phyloP scores from a whole-genome alignment of 768 basidiomycete genomes.

The Galerina marginata region DNA sequence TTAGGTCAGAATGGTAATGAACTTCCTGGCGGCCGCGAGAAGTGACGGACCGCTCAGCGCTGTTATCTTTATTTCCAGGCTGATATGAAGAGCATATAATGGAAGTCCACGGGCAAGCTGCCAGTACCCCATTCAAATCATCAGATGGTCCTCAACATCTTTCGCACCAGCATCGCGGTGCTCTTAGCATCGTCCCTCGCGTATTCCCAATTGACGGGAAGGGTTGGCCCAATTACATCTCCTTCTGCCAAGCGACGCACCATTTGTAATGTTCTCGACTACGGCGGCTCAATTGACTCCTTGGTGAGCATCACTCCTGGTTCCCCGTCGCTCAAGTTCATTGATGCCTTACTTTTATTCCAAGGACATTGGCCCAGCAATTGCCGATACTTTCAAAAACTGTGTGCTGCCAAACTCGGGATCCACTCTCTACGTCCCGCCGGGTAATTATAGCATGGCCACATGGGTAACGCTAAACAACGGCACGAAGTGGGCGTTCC shows the following conservation, averaged over 20 bases:
- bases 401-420: background rate
- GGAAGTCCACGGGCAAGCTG: background rate
- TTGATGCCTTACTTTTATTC: background rate
- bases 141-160: background rate
- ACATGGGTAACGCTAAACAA: slow-evolving; percentile 1
- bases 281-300: slow-evolving; percentile 1
- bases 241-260: background rate
- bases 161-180: background rate
- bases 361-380: slow-evolving; percentile 2
- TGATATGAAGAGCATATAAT: background rate
- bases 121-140: background rate
- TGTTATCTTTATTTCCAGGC: background rate
- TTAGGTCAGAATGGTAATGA: background rate
- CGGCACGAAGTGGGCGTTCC: slow-evolving; percentile 5
- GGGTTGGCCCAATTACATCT: background rate
- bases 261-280: slow-evolving; percentile 4
- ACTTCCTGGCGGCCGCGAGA: background rate
- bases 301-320: background rate
- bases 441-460: slow-evolving; percentile 5
- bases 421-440: slow-evolving; percentile 2
- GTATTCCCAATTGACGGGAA: slow-evolving; percentile 1
- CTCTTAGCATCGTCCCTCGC: background rate
- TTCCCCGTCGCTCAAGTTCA: background rate
- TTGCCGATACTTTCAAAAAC: background rate
- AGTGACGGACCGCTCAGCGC: background rate